Evolutionary conservation across 768 basidiomycete genomes (phyloP), one percentile per base, ranked within the genome.

Genomic region (Kwoniella mangroviensis): DNA sequence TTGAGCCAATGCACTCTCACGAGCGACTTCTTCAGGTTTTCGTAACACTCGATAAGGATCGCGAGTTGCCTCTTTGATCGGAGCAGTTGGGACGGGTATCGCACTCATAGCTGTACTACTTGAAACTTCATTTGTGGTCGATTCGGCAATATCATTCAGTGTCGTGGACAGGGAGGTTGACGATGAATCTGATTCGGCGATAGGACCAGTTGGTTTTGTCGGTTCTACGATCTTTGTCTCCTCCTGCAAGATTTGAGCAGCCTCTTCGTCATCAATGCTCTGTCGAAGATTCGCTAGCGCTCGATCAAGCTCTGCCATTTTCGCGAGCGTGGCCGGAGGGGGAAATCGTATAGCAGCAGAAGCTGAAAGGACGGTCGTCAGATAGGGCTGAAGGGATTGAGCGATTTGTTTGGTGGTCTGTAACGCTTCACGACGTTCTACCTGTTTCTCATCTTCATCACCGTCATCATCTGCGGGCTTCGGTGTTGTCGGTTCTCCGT

Each of bases 331-430:
- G 78, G 92, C 90, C 4, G 97, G 97, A 24, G 96, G 94, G 15
- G 90, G 92, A 81, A 97, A 97, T 4, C 93, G 89, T 57, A 98
- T 85, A 0, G 94, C 93, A 0, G 95, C 91, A 2, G 95, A 98
- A 53, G 94, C 92, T 1, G 97, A 98, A 40, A 98, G 91, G 78
- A 94, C 93, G 1, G 92, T 94, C 70, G 86, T 89, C 74, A 86
- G 85, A 81, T 97, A 99, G 1, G 92, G 91, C 51, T 91, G 88
- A n/a, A 95, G 85, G 0, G 92, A 89, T 64, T 90, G 86, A 60
- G 92, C 89, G 41, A 97, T 93, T 21, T 92, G 88, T 64, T 87
- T 86, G 6, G 93, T 77, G 2, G 41, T 69, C 15, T 63, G 65
- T 13, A 59, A 41, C 9, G 72, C 78, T 64, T 77, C 71, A n/a